phyloP scores from a whole-genome alignment of 2,329 filamentous ascomycete species.

The Aureobasidium subglaciale region DNA sequence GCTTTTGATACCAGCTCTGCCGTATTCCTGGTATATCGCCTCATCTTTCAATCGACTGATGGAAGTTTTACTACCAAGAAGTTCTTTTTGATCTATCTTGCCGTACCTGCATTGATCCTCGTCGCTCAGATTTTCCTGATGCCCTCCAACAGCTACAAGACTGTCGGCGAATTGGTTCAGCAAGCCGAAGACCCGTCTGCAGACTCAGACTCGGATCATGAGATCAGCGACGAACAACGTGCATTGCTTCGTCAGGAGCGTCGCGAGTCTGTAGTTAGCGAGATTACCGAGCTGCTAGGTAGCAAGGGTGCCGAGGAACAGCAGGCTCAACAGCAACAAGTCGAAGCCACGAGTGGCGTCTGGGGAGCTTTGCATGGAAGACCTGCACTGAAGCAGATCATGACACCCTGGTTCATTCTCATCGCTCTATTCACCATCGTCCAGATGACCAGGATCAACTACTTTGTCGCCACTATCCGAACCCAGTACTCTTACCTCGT shows the following conservation, averaged over 20 bases:
- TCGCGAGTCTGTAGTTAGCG: conserved; percentile 57
- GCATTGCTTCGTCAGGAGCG: conserved; percentile 44
- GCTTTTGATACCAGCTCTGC: conserved; percentile 46
- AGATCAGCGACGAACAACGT: conserved; percentile 47
- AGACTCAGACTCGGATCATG: conserved; percentile 47
- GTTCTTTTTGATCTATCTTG: conserved; percentile 44
- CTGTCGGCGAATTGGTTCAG: conserved; percentile 69
- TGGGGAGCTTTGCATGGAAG: conserved; percentile 79
- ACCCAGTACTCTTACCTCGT: conserved; percentile 76
- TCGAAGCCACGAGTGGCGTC: conserved; percentile 65
- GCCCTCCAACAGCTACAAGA: conserved; percentile 43
- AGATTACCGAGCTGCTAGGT: conserved; percentile 68
- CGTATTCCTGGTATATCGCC: conserved; percentile 41
- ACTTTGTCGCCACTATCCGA: conserved; percentile 81
- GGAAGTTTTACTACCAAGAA: conserved; percentile 38
- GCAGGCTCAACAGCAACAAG: conserved; percentile 57
- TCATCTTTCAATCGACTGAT: conserved; percentile 39
- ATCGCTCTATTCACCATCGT: conserved; percentile 70
- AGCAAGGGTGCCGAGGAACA: conserved; percentile 57
- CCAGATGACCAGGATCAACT: conserved; percentile 65
- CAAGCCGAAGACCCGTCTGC: conserved; percentile 45
- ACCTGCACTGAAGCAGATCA: conserved; percentile 65
- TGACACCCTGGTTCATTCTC: conserved; percentile 75
- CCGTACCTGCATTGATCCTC: conserved; percentile 39
- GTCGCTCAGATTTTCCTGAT: conserved; percentile 40